Conservation (phyloP, 179 eudicot genomes). For the Spinacia oleracea region DNA sequence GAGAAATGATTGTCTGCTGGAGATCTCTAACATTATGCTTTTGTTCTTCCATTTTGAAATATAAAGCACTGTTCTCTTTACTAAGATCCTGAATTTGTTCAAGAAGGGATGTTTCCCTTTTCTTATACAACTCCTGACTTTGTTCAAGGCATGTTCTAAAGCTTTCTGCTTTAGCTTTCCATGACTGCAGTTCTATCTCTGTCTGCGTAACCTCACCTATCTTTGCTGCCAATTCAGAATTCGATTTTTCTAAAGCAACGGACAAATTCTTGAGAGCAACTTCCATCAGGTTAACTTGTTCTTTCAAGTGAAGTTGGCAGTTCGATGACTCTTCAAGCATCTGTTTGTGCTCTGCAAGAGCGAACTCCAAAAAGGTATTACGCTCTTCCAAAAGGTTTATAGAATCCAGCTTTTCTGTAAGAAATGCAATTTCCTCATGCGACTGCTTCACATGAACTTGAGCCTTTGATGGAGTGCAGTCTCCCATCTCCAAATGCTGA, state of each 20-base stretch:
- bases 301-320: slow-evolving; percentile 43
- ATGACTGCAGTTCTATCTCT: slow-evolving; percentile 46
- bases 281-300: slow-evolving; percentile 56
- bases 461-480: slow-evolving; percentile 33
- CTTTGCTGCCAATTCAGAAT: slow-evolving; percentile 46
- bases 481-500: slow-evolving; percentile 39
- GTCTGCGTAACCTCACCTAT: slow-evolving; percentile 52
- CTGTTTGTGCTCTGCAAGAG: slow-evolving; percentile 46
- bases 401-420: slow-evolving; percentile 50
- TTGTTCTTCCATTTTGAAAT: slow-evolving; percentile 34
- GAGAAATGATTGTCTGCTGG: not conserved
- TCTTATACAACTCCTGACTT: slow-evolving; percentile 39
- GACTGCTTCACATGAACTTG: slow-evolving; percentile 45
- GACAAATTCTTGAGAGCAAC: slow-evolving; percentile 36
- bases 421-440: slow-evolving; percentile 40
- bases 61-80: slow-evolving; percentile 38
- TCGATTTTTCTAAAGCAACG: slow-evolving; percentile 52
- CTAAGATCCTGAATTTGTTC: slow-evolving; percentile 32
- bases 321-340: slow-evolving; percentile 51
- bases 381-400: slow-evolving; percentile 40
- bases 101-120: slow-evolving; percentile 34
- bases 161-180: slow-evolving; percentile 47
- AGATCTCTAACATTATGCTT: slow-evolving; percentile 29
- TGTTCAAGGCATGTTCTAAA: slow-evolving; percentile 53
- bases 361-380: slow-evolving; percentile 43